These are phyloP conservation scores for Rhizoclosmatium sp. DNA, from an alignment of 192 early-diverging fungal genomes.

Conservation along the genomic window DNA sequence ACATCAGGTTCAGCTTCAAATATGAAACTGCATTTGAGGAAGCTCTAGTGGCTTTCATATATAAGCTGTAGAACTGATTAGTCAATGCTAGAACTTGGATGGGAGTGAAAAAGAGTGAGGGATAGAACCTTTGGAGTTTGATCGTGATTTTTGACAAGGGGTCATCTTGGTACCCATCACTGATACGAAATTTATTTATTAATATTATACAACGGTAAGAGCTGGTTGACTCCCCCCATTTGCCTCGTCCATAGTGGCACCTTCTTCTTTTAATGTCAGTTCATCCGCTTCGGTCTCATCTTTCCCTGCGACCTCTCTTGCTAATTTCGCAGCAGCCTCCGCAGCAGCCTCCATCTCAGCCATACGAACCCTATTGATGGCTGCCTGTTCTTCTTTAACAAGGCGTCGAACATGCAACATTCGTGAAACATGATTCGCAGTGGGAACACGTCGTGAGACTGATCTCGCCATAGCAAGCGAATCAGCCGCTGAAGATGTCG, in stretches of 20 bases:
- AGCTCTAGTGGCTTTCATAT: too few relatives aligned
- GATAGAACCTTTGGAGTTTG: too few relatives aligned
- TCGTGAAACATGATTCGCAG: constrained; percentile 20
- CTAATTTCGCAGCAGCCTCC: constrained; percentile 8
- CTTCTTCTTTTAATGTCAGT: neutral
- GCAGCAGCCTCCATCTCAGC: neutral
- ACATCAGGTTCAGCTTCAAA: too few relatives aligned
- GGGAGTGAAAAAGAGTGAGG: too few relatives aligned
- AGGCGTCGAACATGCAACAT: constrained; percentile 13
- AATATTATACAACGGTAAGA: too few relatives aligned
- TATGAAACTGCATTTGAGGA: too few relatives aligned
- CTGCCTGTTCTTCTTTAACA: constrained; percentile 21
- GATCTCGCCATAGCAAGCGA: neutral
- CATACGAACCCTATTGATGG: neutral
- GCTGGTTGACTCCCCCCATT: neutral
- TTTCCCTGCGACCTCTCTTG: neutral
- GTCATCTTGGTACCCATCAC: too few relatives aligned
- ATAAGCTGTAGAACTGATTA: too few relatives aligned
- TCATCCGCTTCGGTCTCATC: neutral
- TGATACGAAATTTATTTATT: too few relatives aligned
- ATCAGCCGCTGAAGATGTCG: neutral
- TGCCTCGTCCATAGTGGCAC: neutral
- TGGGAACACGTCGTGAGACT: constrained; percentile 1
- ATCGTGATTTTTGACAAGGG: too few relatives aligned
- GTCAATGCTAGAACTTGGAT: too few relatives aligned